phyloP scores from a whole-genome alignment of 176 grass and related monocot genomes.

The Phragmites australis region DNA sequence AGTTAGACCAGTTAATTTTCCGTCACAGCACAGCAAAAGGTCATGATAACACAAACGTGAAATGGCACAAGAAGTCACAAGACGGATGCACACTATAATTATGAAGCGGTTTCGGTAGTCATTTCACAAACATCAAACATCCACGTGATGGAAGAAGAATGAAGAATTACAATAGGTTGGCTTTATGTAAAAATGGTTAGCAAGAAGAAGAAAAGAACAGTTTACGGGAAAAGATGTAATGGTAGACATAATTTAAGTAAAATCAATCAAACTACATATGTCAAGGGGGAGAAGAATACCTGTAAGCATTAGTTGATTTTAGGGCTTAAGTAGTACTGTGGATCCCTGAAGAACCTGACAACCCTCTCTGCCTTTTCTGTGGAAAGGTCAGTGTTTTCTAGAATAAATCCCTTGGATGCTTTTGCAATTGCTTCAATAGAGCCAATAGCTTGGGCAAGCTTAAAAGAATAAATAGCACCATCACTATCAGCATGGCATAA shows the following conservation, averaged over 20 bases:
- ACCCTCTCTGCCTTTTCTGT: conserved; percentile 72
- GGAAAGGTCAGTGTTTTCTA: conserved; percentile 92
- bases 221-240: conserved; percentile 1
- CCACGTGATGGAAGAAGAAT: neutral
- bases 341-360: conserved; percentile 85
- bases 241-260: neutral
- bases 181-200: too few species aligned
- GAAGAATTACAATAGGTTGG: neutral
- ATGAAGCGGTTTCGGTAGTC: neutral
- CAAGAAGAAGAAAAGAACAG: too few species aligned
- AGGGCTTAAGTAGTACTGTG: conserved; percentile 73
- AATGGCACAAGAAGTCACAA: neutral
- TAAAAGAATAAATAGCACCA: conserved; percentile 19
- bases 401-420: conserved; percentile 62
- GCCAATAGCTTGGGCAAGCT: conserved; percentile 85
- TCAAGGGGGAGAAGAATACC: conserved; percentile 34
- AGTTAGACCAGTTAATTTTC: neutral
- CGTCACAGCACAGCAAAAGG: neutral
- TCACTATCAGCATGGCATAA: neutral
- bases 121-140: neutral
- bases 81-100: neutral
- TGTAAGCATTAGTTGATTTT: conserved; percentile 55
- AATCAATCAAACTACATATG: neutral
- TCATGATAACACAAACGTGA: neutral
- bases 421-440: conserved; percentile 84